Base-by-base conservation (phyloP, 495 filamentous ascomycete species). In the Echria macrotheca region DNA sequence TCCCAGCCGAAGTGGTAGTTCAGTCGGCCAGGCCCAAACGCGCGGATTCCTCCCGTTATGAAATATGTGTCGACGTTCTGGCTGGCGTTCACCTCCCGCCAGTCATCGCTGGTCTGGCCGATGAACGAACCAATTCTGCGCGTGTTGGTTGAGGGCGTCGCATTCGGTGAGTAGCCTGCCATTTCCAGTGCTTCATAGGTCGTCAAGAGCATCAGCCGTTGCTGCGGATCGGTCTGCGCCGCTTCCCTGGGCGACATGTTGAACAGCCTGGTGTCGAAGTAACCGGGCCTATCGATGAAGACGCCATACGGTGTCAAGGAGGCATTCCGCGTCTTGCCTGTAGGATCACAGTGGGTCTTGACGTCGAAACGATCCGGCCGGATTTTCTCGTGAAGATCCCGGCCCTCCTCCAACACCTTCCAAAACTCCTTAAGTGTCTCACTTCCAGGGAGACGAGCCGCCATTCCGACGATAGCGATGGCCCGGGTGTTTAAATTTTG, bases 241-340 rank as follows among this genome's bases (percentile, higher is more conserved):
- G 88, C 88, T 68, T 94, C 87, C 40, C 86, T 80, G 0, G 88
- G 86, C 21, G 88, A 91, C 75, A 93, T 89, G 64, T 87, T 87
- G 80, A 91, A 91, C 66, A 90, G 87, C 0, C 78, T 71, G 33
- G 84, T 74, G 47, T 94, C 88, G 59, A 94, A 94, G 7, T 81
- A 63, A 10, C 82, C 83, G 0, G 87, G 84, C 44, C 87, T 73
- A 21, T 88, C 76, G 43, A 91, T 83, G 66, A 84, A 94, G 62
- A 83, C 86, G 11, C 88, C 87, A 49, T 82, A 89, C n/a, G 77
- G 79, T 1, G 82, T 85, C 52, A 81, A 73, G 29, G 69, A 80
- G 35, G 84, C 84, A 57, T 89, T 91, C 45, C 76, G 78, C 4
- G 59, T 71, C 44, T 83, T 81, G 22, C 83, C 84, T 9, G 81